Percentiles rank a stretch among this genome's conserved stretches.
phyloP scores from a whole-genome alignment of 2,329 filamentous ascomycete genomes.

The Colletotrichum truncatum region DNA sequence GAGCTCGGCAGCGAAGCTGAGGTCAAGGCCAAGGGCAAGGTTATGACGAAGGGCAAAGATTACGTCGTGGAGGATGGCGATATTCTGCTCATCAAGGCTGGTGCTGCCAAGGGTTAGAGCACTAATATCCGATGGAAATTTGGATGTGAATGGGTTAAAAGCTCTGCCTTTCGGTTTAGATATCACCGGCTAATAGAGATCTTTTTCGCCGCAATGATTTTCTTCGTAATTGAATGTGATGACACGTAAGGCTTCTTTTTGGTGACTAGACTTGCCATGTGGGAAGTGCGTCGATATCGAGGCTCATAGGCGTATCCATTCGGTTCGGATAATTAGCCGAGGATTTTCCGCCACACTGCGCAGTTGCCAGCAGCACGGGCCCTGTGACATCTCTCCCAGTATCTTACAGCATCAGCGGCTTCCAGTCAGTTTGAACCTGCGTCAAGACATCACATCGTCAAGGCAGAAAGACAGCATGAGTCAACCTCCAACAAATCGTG shows the following conservation, averaged over 20 bases:
- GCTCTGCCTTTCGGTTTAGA: constrained; percentile 32
- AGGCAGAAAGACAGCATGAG: constrained; percentile 7
- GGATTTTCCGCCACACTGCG: not conserved
- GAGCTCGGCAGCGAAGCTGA: constrained; percentile 89
- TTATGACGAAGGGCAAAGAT: constrained; percentile 99
- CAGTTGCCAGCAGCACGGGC: not conserved
- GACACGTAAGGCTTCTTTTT: not conserved
- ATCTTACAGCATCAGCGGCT: not conserved
- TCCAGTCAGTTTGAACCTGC: not conserved
- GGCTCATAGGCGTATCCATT: rapidly evolving
- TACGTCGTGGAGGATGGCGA: constrained; percentile 89
- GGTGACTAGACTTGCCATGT: too few relatives aligned
- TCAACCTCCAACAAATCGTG: constrained; percentile 16
- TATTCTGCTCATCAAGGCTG: constrained; percentile 88
- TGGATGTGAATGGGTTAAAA: constrained; percentile 28
- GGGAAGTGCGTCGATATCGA: not conserved
- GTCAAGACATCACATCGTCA: not conserved
- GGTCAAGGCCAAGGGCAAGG: constrained; percentile 93
- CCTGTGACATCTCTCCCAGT: not conserved
- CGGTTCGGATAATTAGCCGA: not conserved
- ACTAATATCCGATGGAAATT: constrained; percentile 30
- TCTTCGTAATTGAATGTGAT: not conserved
- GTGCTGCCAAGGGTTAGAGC: constrained; percentile 76
- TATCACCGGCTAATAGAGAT: constrained; percentile 29
- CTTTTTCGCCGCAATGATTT: not conserved